A percentile compares a stretch with the other conserved stretches of the same genome.
Evolutionary conservation across 495 filamentous ascomycete species (phyloP).

Genomic region (Barbatosphaeria neglecta): DNA sequence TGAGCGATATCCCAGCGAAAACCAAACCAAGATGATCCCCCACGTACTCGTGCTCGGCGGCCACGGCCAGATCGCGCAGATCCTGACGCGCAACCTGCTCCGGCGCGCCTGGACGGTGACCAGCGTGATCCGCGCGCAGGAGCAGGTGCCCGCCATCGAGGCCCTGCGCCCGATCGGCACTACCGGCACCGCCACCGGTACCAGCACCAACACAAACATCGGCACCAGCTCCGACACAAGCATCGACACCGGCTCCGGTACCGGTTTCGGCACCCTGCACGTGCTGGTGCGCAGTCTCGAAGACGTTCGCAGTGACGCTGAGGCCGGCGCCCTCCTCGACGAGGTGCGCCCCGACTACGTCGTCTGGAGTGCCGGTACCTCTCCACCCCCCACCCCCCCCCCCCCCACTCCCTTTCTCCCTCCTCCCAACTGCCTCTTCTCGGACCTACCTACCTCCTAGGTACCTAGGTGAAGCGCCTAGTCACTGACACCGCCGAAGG

Average conservation of each 20-base stretch:
- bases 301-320: slow-evolving; percentile 48
- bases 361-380: slow-evolving; percentile 64
- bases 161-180: slow-evolving; percentile 41
- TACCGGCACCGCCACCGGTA: too few species aligned
- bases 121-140: slow-evolving; percentile 60
- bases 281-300: slow-evolving; percentile 61
- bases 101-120: slow-evolving; percentile 63
- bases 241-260: too few species aligned
- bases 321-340: slow-evolving; percentile 52
- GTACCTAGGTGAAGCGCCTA: too few species aligned
- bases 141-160: slow-evolving; percentile 52
- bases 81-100: slow-evolving; percentile 67
- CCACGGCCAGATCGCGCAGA: slow-evolving; percentile 66
- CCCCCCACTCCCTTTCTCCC: neutral
- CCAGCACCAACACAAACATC: too few species aligned
- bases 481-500: slow-evolving; percentile 25
- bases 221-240: too few species aligned
- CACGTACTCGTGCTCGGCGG: slow-evolving; percentile 67
- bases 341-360: slow-evolving; percentile 55
- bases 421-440: neutral
- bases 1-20: neutral
- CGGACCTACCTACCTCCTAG: too few species aligned
- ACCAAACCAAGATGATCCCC: slow-evolving; percentile 4
- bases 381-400: neutral
- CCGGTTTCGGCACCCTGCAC: slow-evolving; percentile 37